Evolutionary conservation across 208 protist species (phyloP).

Genomic region (Acanthamoeba pearcei): DNA sequence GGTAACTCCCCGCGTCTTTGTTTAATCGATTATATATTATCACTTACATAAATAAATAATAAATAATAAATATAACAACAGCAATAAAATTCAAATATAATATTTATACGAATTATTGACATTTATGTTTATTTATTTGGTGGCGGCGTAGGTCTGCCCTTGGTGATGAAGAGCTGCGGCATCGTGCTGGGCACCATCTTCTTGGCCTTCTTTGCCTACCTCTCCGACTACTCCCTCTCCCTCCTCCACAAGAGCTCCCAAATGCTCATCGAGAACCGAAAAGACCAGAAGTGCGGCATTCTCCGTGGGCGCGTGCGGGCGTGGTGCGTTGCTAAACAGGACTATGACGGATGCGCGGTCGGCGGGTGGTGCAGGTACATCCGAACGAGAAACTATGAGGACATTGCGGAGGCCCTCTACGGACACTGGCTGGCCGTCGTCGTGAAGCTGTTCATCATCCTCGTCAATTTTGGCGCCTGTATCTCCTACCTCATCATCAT

Average conservation of each 20-base stretch:
- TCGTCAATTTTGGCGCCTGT: constrained; percentile 38
- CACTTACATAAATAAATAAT: not conserved
- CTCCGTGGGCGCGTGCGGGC: not conserved
- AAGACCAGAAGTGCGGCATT: constrained; percentile 18
- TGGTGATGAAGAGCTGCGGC: constrained; percentile 50
- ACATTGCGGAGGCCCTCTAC: constrained; percentile 29
- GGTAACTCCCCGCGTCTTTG: not conserved
- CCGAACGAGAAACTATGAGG: constrained; percentile 18
- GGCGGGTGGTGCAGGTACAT: constrained; percentile 1
- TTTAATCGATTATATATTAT: not conserved
- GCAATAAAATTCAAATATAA: too few relatives aligned
- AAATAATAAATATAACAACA: not conserved
- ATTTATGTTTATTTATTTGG: not conserved
- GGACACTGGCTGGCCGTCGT: not conserved
- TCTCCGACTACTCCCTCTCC: constrained; percentile 43
- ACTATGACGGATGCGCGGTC: not conserved
- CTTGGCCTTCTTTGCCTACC: constrained; percentile 21
- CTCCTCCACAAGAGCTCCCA: constrained; percentile 16
- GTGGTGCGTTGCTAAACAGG: not conserved
- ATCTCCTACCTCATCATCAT: constrained; percentile 42
- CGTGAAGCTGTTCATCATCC: constrained; percentile 20
- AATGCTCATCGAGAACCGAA: constrained; percentile 3
- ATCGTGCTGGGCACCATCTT: constrained; percentile 19
- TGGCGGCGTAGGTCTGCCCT: not conserved
- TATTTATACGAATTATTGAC: not conserved